These are phyloP conservation scores for Amylocarpus encephaloides DNA, from an alignment of 2,329 filamentous ascomycete species.

Conservation along the genomic window DNA sequence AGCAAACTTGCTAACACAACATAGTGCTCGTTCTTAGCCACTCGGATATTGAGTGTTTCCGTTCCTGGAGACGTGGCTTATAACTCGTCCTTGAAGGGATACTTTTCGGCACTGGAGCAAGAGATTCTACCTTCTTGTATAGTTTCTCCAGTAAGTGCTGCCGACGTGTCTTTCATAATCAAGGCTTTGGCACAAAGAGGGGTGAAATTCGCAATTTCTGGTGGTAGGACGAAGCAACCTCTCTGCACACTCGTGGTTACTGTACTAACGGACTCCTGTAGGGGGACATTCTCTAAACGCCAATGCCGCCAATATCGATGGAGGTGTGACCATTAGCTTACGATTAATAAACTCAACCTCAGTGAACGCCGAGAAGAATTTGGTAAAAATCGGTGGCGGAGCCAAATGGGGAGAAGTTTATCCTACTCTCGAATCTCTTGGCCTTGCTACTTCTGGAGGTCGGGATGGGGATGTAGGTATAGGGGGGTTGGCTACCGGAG, in stretches of 20 bases:
- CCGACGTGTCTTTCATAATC: background rate
- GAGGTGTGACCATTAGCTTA: slow-evolving; percentile 42
- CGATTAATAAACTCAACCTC: slow-evolving; percentile 23
- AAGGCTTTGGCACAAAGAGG: background rate
- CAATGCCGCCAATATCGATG: slow-evolving; percentile 40
- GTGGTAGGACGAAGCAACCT: background rate
- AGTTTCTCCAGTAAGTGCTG: background rate
- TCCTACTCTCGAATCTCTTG: slow-evolving; percentile 27
- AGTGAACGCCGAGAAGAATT: slow-evolving; percentile 22
- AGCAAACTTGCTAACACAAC: no score
- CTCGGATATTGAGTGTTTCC: no score
- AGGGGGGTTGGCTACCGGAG: slow-evolving; percentile 35
- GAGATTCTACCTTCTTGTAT: background rate
- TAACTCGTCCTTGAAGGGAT: background rate
- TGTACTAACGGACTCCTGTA: no score
- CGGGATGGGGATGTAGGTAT: slow-evolving; percentile 34
- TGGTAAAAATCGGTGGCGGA: slow-evolving; percentile 32
- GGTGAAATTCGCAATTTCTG: background rate
- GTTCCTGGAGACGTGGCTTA: background rate
- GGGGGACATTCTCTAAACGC: slow-evolving; percentile 43
- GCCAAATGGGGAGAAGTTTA: slow-evolving; percentile 36
- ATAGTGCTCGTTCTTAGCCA: no score
- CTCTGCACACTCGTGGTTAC: no score
- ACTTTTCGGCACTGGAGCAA: background rate
- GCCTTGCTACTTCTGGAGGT: slow-evolving; percentile 32